Evolutionary conservation across 108 stramenopile genomes (phyloP), one percentile per base, ranked within the genome.

Genomic region (Nitzschia sp.): DNA sequence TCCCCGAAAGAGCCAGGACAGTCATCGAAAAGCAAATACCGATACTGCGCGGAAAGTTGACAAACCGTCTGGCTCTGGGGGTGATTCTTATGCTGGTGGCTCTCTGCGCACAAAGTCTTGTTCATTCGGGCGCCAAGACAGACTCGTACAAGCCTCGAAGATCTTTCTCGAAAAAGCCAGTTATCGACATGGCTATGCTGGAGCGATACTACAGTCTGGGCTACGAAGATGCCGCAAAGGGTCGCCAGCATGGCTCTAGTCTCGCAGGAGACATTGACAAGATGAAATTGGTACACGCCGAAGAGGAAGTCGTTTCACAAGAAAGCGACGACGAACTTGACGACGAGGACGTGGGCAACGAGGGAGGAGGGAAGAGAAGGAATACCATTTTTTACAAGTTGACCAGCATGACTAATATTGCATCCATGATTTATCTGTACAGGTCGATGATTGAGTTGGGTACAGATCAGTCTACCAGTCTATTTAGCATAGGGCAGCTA

Each of bases 131-230:
- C 30, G 58, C 17, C 15, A 36, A 16, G 28, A 21, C 16, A 1
- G 63, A 32, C 25, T 16, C 22, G 19, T 13, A 3, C 28, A 36
- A 21, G 45, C 68, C 34, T 26, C 17, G 2, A 16, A 16, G 25
- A 17, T 25, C 26, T 30, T 5, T 1, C 25, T n/a, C 36, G 15
- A 38, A 16, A 33, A 59, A 46, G 4, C 23, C 32, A 45, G 36
- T 28, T 0, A 41, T 73, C 26, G 59, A 73, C 47, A 33, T 45
- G 26, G 58, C 44, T 9, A 52, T 58, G 23, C 9, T 76, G 60
- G 78, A 85, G 61, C 31, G 68, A 30, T 76, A 59, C 55, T 85
- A 85, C 71, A 71, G 80, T 25, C 16, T 79, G 57, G 85, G 85
- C 31, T 85, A 77, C 36, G 71, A 83, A 21, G 85, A 87, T 76